Percentiles rank a stretch among this genome's conserved stretches.
phyloP scores from a whole-genome alignment of 2,329 filamentous ascomycete genomes.

The Aspergillus floridensis region DNA sequence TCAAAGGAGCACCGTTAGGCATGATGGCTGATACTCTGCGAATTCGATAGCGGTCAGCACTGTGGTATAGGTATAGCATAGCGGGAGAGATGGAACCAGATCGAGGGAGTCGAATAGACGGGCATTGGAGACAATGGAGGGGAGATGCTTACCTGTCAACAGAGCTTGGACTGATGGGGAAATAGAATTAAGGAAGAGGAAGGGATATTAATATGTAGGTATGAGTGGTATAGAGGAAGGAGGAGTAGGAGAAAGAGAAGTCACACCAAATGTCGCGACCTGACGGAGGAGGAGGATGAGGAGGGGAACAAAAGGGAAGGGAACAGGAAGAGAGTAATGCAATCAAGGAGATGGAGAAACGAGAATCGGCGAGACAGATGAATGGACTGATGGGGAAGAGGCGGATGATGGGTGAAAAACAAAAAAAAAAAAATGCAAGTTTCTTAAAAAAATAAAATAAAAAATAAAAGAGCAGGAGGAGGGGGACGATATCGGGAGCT shows the following conservation, averaged over 20 bases:
- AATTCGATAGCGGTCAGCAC: conserved; percentile 9
- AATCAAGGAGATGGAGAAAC: conserved; percentile 15
- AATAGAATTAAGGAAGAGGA: conserved; percentile 10
- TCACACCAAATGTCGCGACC: conserved; percentile 10
- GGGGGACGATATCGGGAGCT: conserved; percentile 19
- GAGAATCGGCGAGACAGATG: conserved; percentile 14
- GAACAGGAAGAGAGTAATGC: conserved; percentile 20
- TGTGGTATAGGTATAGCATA: neutral
- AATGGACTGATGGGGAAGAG: conserved; percentile 15
- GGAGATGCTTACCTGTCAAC: conserved; percentile 19
- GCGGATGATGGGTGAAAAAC: conserved; percentile 12
- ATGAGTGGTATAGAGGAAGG: conserved; percentile 14
- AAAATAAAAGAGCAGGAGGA: neutral
- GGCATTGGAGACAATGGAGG: neutral
- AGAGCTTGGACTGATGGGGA: conserved; percentile 15
- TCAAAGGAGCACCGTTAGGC: conserved; percentile 52
- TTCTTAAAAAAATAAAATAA: conserved; percentile 2
- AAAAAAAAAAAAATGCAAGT: conserved; percentile 13
- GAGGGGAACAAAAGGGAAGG: conserved; percentile 26
- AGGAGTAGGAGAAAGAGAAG: conserved; percentile 13
- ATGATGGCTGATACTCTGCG: conserved; percentile 46
- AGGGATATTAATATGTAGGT: conserved; percentile 16
- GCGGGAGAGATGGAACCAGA: neutral
- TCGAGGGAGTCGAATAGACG: neutral
- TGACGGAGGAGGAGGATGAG: conserved; percentile 17